Evolutionary conservation across 169 alveolate genomes (phyloP).

Genomic region (Plasmodium ovale): DNA sequence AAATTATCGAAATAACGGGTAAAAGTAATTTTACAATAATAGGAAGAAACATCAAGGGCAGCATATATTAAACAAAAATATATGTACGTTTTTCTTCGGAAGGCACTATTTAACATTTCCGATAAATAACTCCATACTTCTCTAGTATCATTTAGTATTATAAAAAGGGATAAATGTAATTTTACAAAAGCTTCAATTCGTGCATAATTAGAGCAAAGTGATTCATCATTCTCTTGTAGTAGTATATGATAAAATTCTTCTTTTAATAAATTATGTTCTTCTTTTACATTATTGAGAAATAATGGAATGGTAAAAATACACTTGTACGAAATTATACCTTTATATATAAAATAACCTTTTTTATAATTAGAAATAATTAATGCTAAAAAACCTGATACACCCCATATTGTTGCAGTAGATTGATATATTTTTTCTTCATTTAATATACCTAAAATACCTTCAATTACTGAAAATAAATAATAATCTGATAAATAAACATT

Average conservation of each 20-base stretch:
- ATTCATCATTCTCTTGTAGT: constrained; percentile 59
- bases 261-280: not conserved
- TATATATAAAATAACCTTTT: constrained; percentile 62
- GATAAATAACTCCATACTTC: constrained; percentile 62
- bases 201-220: constrained; percentile 18
- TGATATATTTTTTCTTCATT: constrained; percentile 43
- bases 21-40: constrained; percentile 39
- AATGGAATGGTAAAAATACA: constrained; percentile 42
- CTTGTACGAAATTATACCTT: constrained; percentile 54
- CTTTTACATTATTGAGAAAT: constrained; percentile 3
- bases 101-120: constrained; percentile 51
- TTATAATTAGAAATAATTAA: constrained; percentile 55
- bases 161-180: constrained; percentile 59
- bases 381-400: constrained; percentile 36
- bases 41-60: constrained; percentile 40
- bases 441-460: constrained; percentile 36
- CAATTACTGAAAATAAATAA: constrained; percentile 53
- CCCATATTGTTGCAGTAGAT: constrained; percentile 60
- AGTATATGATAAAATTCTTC: constrained; percentile 18
- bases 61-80: constrained; percentile 49
- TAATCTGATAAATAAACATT: constrained; percentile 56
- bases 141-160: constrained; percentile 62
- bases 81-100: constrained; percentile 29
- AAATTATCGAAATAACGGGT: constrained; percentile 21
- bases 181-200: constrained; percentile 41